phyloP scores from a whole-genome alignment of 1,284 basidiomycete genomes.

The Golubevia sp. region DNA sequence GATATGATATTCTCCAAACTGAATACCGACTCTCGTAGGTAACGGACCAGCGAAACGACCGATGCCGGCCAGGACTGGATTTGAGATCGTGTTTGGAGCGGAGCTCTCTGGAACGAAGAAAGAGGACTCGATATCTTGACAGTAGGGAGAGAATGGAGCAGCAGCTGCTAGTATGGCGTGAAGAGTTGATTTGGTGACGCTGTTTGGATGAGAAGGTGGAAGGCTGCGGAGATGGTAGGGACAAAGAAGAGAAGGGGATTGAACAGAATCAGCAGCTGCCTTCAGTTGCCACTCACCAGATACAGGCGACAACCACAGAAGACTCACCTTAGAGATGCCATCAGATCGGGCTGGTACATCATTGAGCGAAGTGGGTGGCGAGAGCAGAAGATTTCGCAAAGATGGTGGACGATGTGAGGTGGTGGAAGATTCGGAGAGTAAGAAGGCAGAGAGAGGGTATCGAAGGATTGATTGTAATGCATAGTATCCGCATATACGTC shows the following conservation, averaged over 20 bases:
- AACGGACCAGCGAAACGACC: not conserved
- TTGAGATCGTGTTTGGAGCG: not conserved
- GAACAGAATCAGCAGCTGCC: not conserved
- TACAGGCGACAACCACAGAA: not conserved
- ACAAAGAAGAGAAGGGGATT: not conserved
- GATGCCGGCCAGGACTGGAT: not conserved
- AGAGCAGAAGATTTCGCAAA: conserved; percentile 17
- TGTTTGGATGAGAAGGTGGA: conserved; percentile 7
- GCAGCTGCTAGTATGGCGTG: conserved; percentile 14
- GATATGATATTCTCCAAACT: not conserved
- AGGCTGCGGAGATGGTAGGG: not conserved
- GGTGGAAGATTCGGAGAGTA: conserved; percentile 13
- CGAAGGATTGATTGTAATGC: not conserved
- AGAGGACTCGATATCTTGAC: not conserved
- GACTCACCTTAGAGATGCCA: conserved; percentile 1
- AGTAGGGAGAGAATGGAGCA: conserved; percentile 13
- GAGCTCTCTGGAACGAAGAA: not conserved
- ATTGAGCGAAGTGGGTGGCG: conserved; percentile 10
- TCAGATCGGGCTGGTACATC: conserved; percentile 13
- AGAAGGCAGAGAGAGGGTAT: not conserved
- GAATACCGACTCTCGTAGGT: not conserved
- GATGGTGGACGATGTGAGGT: conserved; percentile 6
- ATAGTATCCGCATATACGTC: not conserved
- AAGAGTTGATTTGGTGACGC: conserved; percentile 8
- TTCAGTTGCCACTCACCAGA: too few relatives aligned